phyloP scores from a whole-genome alignment of 1,284 basidiomycete species.

The Malassezia nana region DNA sequence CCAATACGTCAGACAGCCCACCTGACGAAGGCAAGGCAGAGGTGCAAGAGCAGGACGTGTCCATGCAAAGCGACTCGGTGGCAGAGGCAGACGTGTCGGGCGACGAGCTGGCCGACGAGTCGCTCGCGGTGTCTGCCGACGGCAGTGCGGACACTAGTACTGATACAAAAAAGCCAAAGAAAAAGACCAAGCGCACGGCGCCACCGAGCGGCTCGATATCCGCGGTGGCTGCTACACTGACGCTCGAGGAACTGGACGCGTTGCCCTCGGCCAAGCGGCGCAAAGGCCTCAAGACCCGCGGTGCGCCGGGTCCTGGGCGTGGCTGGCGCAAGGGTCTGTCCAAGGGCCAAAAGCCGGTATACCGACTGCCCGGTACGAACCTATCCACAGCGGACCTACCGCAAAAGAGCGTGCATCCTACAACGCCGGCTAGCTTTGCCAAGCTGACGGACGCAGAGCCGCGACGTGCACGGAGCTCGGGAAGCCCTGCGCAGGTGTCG shows the following conservation, averaged over 20 bases:
- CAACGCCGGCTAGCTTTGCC: conserved; percentile 14
- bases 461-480: not conserved
- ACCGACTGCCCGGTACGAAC: conserved; percentile 28
- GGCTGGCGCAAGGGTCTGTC: conserved; percentile 46
- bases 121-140: not conserved
- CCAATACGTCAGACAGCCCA: not conserved
- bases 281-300: conserved; percentile 39
- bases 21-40: not conserved
- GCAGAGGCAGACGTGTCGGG: not conserved
- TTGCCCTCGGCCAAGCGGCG: conserved; percentile 42
- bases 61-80: not conserved
- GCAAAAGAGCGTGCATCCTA: conserved; percentile 11
- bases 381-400: conserved; percentile 20
- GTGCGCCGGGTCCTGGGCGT: conserved; percentile 41
- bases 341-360: conserved; percentile 43
- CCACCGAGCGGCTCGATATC: conserved; percentile 9
- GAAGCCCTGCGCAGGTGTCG: not conserved
- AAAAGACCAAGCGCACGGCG: not conserved
- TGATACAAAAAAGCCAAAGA: conserved; percentile 1
- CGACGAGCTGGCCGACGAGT: conserved; percentile 9
- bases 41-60: not conserved
- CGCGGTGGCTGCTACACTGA: conserved; percentile 20
- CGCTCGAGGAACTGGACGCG: conserved; percentile 41
- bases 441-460: not conserved
- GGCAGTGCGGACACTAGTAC: not conserved